A percentile compares a stretch with the other conserved stretches of the same genome.
Conservation (phyloP, 2,329 filamentous ascomycete species). For the Talaromyces sp. region DNA sequence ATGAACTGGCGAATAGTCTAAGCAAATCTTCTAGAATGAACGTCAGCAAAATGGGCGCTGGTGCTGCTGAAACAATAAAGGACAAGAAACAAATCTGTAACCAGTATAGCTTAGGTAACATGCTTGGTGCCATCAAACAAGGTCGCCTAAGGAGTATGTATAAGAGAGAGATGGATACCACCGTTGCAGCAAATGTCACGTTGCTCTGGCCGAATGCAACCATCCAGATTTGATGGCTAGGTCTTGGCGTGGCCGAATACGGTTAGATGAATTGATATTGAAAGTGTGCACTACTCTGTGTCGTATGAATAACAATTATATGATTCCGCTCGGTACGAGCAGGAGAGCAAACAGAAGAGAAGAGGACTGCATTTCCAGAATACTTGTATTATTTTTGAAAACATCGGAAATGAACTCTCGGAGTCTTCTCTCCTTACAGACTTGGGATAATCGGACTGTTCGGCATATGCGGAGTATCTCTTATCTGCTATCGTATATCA, state of each 20-base stretch:
- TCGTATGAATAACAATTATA: not conserved
- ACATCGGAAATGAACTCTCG: not conserved
- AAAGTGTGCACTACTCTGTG: not conserved
- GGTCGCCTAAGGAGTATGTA: not conserved
- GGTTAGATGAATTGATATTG: constrained; percentile 3
- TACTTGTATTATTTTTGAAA: not conserved
- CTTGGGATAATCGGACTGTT: not conserved
- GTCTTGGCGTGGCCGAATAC: constrained; percentile 7
- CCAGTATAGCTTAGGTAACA: not conserved
- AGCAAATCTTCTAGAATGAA: not conserved
- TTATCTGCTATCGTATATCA: not conserved
- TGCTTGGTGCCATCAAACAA: not conserved
- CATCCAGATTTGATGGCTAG: not conserved
- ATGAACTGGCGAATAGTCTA: not conserved
- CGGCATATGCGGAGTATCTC: not conserved
- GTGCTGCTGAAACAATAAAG: not conserved
- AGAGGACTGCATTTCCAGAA: too few relatives aligned
- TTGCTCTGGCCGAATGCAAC: constrained; percentile 15
- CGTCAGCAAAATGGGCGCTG: not conserved
- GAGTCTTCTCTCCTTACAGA: not conserved
- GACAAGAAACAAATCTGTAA: not conserved
- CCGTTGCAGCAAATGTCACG: constrained; percentile 17
- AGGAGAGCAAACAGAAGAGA: not conserved
- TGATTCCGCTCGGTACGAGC: not conserved
- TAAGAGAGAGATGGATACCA: not conserved